Evolutionary conservation across 805 yeast species (phyloP).

Genomic region (Candida stauntonica): DNA sequence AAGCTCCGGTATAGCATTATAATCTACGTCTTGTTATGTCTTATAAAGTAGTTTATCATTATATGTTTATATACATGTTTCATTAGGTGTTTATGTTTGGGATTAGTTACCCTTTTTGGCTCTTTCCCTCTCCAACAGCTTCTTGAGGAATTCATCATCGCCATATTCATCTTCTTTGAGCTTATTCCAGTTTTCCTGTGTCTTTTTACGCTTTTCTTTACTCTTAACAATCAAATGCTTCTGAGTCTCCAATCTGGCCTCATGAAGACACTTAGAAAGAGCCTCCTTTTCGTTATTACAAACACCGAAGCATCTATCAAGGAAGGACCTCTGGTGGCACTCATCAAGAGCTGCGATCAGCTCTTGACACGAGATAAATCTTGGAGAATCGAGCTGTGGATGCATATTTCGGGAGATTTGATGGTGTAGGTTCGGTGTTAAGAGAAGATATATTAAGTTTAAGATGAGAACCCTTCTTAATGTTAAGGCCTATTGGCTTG

Average conservation of each 20-base stretch:
- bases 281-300: slow-evolving; percentile 85
- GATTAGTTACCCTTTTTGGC: slow-evolving; percentile 29
- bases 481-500: too few species aligned
- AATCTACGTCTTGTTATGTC: too few species aligned
- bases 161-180: slow-evolving; percentile 78
- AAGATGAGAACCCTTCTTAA: too few species aligned
- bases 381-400: slow-evolving; percentile 48
- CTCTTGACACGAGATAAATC: slow-evolving; percentile 62
- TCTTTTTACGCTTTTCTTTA: slow-evolving; percentile 49
- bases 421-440: too few species aligned
- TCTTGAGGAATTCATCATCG: slow-evolving; percentile 63
- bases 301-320: slow-evolving; percentile 69
- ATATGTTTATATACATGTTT: slow-evolving; percentile 4
- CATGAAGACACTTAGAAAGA: slow-evolving; percentile 72
- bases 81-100: not conserved
- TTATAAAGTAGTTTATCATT: not conserved
- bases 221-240: slow-evolving; percentile 48
- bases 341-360: slow-evolving; percentile 84
- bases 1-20: not conserved
- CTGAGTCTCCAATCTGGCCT: slow-evolving; percentile 62
- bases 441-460: too few species aligned
- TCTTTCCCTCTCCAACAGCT: slow-evolving; percentile 53
- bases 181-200: slow-evolving; percentile 54
- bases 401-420: slow-evolving; percentile 35
- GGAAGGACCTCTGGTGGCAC: slow-evolving; percentile 71